Evolutionary conservation across 495 filamentous ascomycete species (phyloP), one percentile per base, ranked within the genome.

Genomic region (Usnea hakonensis): DNA sequence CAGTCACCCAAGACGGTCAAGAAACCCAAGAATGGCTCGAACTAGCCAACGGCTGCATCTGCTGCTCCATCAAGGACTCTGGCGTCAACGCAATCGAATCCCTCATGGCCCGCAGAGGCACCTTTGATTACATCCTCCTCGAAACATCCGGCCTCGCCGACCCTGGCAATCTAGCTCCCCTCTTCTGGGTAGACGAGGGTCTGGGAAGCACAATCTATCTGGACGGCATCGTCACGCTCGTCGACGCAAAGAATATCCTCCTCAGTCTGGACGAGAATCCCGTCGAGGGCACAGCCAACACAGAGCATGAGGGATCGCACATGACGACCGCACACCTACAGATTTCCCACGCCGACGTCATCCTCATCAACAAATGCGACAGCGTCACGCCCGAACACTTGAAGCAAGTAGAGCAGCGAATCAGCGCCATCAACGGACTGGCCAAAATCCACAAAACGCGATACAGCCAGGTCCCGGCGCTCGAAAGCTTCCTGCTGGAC

Each of bases 151-250:
- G 94, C 0, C 81, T 98, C 13, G 94, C 94, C 16, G 94, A 98
- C 73, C 94, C 94, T 0, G 94, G 94, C 7, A 97, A 97, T 67
- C 84, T 98, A 50, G 94, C 95, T 3, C 94, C 95, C 0, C 74
- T 97, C 21, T 98, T 98, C 75, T 98, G 94, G 94, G 85, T 97
- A 46, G 94, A 98, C 67, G 91, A 96, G 55, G 94, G 91, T 16
- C 79, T 98, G 33, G 93, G 90, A 3, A 95, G 91, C 72, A 90
- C 85, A 21, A 95, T 98, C 65, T 97, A 93, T 72, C 84, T 98
- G 14, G 94, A 98, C 71, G 94, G 94, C 19, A 95, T 98, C 55
- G 90, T 98, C 46, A 97, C 95, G 5, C 78, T 98, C 2, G 90
- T 97, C 57, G 94, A 98, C 75, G 93, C 95, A 40, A 92, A 91